A percentile compares a stretch with the other conserved stretches of the same genome.
phyloP scores from a whole-genome alignment of 169 alveolate species.

The Hepatocystis sp. region DNA sequence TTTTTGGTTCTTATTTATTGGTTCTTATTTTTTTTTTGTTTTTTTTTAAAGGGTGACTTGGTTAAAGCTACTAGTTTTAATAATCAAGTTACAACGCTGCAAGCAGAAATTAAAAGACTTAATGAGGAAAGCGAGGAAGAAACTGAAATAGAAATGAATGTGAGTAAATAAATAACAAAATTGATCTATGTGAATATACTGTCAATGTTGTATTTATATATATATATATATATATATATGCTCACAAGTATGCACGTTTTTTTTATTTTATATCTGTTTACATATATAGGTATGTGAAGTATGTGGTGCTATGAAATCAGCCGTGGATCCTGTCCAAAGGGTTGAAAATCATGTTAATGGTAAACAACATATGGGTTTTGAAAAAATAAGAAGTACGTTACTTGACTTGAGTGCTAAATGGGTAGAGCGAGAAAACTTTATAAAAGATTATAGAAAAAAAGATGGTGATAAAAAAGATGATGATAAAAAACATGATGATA shows the following conservation, averaged over 20 bases:
- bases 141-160: conserved; percentile 40
- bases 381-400: conserved; percentile 56
- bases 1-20: background rate
- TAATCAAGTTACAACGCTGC: conserved; percentile 79
- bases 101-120: conserved; percentile 67
- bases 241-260: conserved; percentile 14
- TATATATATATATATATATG: background rate
- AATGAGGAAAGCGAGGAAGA: conserved; percentile 32
- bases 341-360: conserved; percentile 82
- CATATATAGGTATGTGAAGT: conserved; percentile 80
- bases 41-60: conserved; percentile 77
- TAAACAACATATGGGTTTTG: conserved; percentile 82
- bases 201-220: too few species aligned
- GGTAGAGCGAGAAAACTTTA: conserved; percentile 54
- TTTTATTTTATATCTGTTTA: background rate
- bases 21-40: too few species aligned
- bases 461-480: too few species aligned
- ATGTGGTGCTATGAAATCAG: conserved; percentile 85
- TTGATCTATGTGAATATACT: too few species aligned
- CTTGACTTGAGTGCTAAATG: conserved; percentile 12
- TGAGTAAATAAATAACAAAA: background rate
- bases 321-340: conserved; percentile 78
- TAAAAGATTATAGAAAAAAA: conserved; percentile 48
- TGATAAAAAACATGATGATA: too few species aligned
- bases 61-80: conserved; percentile 79